Evolutionary conservation across 805 yeast species (phyloP).

Genomic region (Starmerella ratchasimensis): DNA sequence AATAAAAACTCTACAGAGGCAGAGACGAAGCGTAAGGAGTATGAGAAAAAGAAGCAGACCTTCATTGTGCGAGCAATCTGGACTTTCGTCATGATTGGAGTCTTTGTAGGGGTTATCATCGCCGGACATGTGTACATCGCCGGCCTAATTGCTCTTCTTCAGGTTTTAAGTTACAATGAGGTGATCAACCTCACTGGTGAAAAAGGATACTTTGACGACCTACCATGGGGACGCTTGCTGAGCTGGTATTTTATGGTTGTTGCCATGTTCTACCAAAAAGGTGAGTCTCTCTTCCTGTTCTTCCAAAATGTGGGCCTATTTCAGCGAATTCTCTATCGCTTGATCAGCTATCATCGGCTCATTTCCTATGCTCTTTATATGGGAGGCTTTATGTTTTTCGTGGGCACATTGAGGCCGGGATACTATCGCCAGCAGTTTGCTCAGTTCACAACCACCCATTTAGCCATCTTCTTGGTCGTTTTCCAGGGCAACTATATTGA

Average conservation of each 20-base stretch:
- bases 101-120: slow-evolving; percentile 54
- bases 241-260: slow-evolving; percentile 87
- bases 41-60: slow-evolving; percentile 60
- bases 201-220: slow-evolving; percentile 68
- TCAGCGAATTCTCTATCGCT: slow-evolving; percentile 39
- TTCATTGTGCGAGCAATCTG: slow-evolving; percentile 80
- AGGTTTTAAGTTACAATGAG: slow-evolving; percentile 77
- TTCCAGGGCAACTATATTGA: slow-evolving; percentile 89
- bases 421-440: slow-evolving; percentile 85
- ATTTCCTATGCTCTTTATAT: slow-evolving; percentile 73
- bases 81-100: slow-evolving; percentile 81
- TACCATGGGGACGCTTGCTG: slow-evolving; percentile 69
- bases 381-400: slow-evolving; percentile 80
- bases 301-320: slow-evolving; percentile 41
- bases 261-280: slow-evolving; percentile 81
- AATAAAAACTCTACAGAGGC: background rate
- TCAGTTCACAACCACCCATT: slow-evolving; percentile 84
- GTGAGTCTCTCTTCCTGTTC: slow-evolving; percentile 62
- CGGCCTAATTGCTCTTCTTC: slow-evolving; percentile 53
- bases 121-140: slow-evolving; percentile 81
- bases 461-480: slow-evolving; percentile 80
- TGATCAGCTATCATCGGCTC: slow-evolving; percentile 69
- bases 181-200: slow-evolving; percentile 75
- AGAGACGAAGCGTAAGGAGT: slow-evolving; percentile 8
- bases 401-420: slow-evolving; percentile 76